Evolutionary conservation across 805 yeast species (phyloP), one percentile per base, ranked within the genome.

Genomic region (Starmera dryadoides): DNA sequence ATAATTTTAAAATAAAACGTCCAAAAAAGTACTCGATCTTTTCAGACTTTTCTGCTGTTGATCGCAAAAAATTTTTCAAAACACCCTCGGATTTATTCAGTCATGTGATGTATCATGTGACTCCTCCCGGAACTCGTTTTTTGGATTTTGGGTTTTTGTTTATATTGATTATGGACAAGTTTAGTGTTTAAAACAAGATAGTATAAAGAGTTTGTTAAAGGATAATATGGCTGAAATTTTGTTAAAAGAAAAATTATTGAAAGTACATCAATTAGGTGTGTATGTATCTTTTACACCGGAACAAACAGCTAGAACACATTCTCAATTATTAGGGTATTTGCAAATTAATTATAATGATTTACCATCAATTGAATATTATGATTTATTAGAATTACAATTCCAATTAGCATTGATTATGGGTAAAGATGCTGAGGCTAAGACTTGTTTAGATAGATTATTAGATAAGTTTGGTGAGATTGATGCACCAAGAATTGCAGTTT

Each of bases 371-470:
- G 69, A 76, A n/a, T 59, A 71, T 37, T 79, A 72, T 55, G 67
- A 73, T 7, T 58, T 89, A 23, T 65, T 79, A 46, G 95, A 86
- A 56, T 70, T 86, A 50, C 79, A 83, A 37, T 86, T 86, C 58
- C 77, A 75, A 51, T 65, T 88, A 15, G 63, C 80, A 5, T 58
- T 89, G 29, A 58, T 71, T 40, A 64, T 82, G n/a, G 67, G 75
- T 37, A 71, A 77, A 41, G 95, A 86, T 53, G 60, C 68, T 3
- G 87, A 79, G 45, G 96, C 96, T 10, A 75, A 81, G 48, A 60
- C 73, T 10, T 63, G 77, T 44, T 69, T 86, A 41, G 84, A 81
- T 41, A 64, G 77, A 34, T 55, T 89, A 14, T 56, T 73, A 28
- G 96, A 89, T 53, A 75, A 75, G 52, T 79, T 88, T 54, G 78